A percentile compares a stretch with the other conserved stretches of the same genome.
Evolutionary conservation across 23 red algal genomes (phyloP).

Genomic region (Agarophyton chilense): DNA sequence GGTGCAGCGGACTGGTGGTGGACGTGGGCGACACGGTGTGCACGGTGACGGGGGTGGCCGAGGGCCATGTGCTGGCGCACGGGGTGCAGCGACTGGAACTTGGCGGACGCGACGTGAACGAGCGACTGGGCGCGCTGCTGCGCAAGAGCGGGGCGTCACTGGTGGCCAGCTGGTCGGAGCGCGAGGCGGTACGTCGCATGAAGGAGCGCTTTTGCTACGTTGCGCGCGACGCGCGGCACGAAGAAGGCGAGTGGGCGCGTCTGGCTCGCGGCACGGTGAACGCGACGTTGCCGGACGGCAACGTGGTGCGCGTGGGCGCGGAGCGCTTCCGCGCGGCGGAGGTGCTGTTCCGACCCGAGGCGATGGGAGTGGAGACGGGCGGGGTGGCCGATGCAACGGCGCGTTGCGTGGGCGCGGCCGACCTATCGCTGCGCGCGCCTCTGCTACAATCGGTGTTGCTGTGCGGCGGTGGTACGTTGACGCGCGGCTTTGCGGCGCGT

Average conservation of each 20-base stretch:
- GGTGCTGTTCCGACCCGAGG: conserved; percentile 47
- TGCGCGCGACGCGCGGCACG: conserved; percentile 34
- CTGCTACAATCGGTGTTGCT: conserved; percentile 45
- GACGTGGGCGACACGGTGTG: conserved; percentile 71
- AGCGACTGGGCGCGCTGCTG: conserved; percentile 51
- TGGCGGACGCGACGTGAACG: conserved; percentile 68
- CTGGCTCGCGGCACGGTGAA: no score
- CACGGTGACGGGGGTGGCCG: conserved; percentile 15
- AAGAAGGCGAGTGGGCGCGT: no score
- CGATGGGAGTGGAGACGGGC: conserved; percentile 48
- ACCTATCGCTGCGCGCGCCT: conserved; percentile 31
- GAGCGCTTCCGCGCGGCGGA: conserved; percentile 74
- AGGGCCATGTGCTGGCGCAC: conserved; percentile 42
- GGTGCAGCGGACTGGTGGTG: conserved; percentile 50
- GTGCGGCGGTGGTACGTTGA: conserved; percentile 76
- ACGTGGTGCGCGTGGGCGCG: conserved; percentile 45
- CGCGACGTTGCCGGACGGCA: conserved; percentile 43
- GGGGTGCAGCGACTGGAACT: conserved; percentile 48
- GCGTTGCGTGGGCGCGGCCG: conserved; percentile 9
- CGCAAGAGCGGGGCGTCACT: conserved; percentile 40
- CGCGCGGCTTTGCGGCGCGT: conserved; percentile 73
- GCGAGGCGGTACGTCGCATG: conserved; percentile 33
- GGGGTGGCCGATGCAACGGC: conserved; percentile 23
- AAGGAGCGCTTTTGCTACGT: conserved; percentile 59
- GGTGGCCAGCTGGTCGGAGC: conserved; percentile 43